Base-by-base conservation (phyloP, 83 land plant species). In the Isoetes engelmannii region DNA sequence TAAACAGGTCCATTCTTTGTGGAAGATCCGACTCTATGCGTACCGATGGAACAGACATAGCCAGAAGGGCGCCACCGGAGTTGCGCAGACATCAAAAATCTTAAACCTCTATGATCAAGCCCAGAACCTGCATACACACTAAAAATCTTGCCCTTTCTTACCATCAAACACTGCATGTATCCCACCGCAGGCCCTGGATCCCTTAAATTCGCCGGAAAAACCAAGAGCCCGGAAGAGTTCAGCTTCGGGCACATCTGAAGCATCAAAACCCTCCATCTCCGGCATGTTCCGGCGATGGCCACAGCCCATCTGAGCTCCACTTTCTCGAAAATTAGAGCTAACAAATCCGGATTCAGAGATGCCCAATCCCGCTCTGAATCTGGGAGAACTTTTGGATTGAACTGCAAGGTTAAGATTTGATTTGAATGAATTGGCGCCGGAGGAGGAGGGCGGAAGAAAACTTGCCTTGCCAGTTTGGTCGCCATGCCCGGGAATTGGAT, bases 111-210 rank as follows among this genome's bases (percentile, higher is more conserved):
- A 45, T 20, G 45, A 20, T 8, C 47, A 1, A 6, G 18, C 3
- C 6, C 42, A 61, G 48, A 47, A 10, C 13, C 47, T 50, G 61
- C 70, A 28, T 21, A 71, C 1, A 71, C 46, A 46, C 44, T 6
- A 10, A 71, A 61, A 6, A 6, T 6, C 19, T 47, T 71, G 6
- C 73, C 70, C 20, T 47, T 59, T 28, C 69, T 28, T 45, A 5
- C 46, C 68, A 71, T n/a, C 69, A 71, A 10, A 37, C 73, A 71
- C 20, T 71, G 73, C n/a, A 71, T 42, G 1, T 69, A 53, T 9
- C 19, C 6, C 5, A 7, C 70, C 5, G 8, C 7, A 5, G 71
- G 50, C 17, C 49, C 71, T 10, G 48, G 50, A 15, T 61, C 18
- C n/a, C 43, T 45, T 6, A 71, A 44, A 5, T 13, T 17, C 47